Evolutionary conservation across 2,329 filamentous ascomycete genomes (phyloP).

Genomic region (Nothophoma quercina): DNA sequence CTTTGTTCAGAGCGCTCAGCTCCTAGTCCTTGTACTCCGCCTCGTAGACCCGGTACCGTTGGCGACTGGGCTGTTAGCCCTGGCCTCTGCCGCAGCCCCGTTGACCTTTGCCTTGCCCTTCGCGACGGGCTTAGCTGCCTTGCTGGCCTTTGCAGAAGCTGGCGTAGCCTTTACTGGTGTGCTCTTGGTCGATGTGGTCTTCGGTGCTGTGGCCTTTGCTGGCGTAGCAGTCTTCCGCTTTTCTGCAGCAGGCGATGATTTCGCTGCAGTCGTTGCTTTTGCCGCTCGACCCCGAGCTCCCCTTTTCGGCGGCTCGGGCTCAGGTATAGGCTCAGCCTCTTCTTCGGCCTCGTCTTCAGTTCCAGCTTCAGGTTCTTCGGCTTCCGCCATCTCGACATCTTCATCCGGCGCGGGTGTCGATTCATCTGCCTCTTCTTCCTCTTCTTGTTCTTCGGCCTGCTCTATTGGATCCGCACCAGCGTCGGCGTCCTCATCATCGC

Average conservation of each 20-base stretch:
- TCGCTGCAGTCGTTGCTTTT: slow-evolving; percentile 27
- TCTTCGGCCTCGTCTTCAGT: slow-evolving; percentile 21
- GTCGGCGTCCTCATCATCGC: slow-evolving; percentile 51
- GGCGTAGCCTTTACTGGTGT: slow-evolving; percentile 24
- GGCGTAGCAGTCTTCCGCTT: slow-evolving; percentile 23
- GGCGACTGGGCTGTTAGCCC: not conserved
- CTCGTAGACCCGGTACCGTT: not conserved
- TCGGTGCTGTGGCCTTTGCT: slow-evolving; percentile 16
- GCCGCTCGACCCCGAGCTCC: slow-evolving; percentile 21
- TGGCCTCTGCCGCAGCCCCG: not conserved
- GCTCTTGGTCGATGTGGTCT: slow-evolving; percentile 5
- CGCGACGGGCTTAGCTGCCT: slow-evolving; percentile 21
- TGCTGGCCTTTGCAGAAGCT: slow-evolving; percentile 2
- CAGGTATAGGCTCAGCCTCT: slow-evolving; percentile 25
- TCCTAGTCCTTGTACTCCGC: slow-evolving; percentile 9
- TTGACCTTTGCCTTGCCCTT: slow-evolving; percentile 27
- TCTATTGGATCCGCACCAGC: slow-evolving; percentile 34
- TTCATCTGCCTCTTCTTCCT: slow-evolving; percentile 22
- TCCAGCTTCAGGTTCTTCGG: slow-evolving; percentile 15
- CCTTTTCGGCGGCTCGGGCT: slow-evolving; percentile 27
- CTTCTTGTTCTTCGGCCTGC: slow-evolving; percentile 24
- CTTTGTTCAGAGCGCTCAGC: not conserved
- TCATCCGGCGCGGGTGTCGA: slow-evolving; percentile 16
- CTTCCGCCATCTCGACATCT: slow-evolving; percentile 43
- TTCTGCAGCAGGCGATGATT: slow-evolving; percentile 23